These are phyloP conservation scores for Colletotrichum camelliae DNA, from an alignment of 2,329 filamentous ascomycete species.

Conservation along the genomic window DNA sequence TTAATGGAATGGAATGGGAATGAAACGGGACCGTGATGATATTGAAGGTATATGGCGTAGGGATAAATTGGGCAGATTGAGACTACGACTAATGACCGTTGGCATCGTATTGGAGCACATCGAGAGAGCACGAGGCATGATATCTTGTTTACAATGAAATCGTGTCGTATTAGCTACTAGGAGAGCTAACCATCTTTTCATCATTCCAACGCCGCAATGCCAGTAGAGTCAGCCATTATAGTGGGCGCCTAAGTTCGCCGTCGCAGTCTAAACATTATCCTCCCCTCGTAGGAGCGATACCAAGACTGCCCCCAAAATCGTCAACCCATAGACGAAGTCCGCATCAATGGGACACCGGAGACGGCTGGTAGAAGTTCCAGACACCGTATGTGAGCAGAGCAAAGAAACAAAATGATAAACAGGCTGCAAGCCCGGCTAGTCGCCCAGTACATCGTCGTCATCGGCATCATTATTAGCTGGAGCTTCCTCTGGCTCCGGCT, in stretches of 20 bases:
- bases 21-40: neutral
- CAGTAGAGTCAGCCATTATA: neutral
- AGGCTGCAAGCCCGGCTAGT: slow-evolving; percentile 29
- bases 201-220: slow-evolving; percentile 9
- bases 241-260: neutral
- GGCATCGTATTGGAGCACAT: neutral
- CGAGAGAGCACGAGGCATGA: neutral
- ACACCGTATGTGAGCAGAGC: neutral
- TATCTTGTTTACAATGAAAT: neutral
- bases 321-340: neutral
- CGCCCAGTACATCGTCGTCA: slow-evolving; percentile 45
- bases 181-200: slow-evolving; percentile 11
- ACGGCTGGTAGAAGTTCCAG: neutral
- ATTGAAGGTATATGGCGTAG: neutral
- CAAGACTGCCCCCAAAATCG: neutral
- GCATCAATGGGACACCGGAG: neutral
- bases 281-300: neutral
- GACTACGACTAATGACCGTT: neutral
- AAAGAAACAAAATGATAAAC: neutral
- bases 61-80: neutral
- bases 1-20: neutral
- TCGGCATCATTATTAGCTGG: slow-evolving; percentile 18
- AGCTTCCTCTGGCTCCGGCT: slow-evolving; percentile 35
- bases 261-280: neutral
- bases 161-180: slow-evolving; percentile 4